Evolutionary conservation across 202 grass and related monocot genomes (phyloP).

Genomic region (Schoenoplectus triqueter): DNA sequence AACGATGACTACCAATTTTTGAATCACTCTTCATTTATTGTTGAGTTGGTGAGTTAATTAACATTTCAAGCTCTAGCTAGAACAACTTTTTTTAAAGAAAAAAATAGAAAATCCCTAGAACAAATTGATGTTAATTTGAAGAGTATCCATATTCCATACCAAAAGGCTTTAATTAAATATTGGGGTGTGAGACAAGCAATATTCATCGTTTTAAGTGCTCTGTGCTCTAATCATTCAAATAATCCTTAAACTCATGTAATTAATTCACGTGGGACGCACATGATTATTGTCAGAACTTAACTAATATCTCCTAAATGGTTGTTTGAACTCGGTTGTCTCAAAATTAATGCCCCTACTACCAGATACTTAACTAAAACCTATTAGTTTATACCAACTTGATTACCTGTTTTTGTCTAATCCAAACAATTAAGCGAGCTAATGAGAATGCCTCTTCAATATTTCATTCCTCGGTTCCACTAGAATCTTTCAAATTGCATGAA

Average conservation of each 20-base stretch:
- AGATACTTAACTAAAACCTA: constrained; percentile 31
- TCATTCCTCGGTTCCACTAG: not conserved
- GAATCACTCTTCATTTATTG: not conserved
- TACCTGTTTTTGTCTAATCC: constrained; percentile 25
- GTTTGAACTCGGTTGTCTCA: constrained; percentile 41
- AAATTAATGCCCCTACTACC: constrained; percentile 26
- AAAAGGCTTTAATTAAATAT: not conserved
- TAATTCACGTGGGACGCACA: constrained; percentile 40
- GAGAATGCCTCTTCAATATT: not conserved
- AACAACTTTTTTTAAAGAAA: too few species aligned
- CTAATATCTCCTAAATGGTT: constrained; percentile 28
- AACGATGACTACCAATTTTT: not conserved
- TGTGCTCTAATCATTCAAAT: constrained; percentile 20
- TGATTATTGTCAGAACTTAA: constrained; percentile 41
- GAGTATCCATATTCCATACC: too few species aligned
- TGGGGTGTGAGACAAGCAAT: not conserved
- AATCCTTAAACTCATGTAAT: constrained; percentile 6
- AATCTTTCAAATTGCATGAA: constrained; percentile 7
- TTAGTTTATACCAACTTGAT: constrained; percentile 40
- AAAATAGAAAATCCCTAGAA: not conserved
- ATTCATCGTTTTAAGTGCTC: not conserved
- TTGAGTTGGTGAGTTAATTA: not conserved
- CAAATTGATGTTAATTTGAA: not conserved
- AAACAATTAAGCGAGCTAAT: constrained; percentile 6
- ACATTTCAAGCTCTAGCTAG: not conserved